Evolutionary conservation across 139 green algal species (phyloP), one percentile per base, ranked within the genome.

Genomic region (Coelastrella sp.): DNA sequence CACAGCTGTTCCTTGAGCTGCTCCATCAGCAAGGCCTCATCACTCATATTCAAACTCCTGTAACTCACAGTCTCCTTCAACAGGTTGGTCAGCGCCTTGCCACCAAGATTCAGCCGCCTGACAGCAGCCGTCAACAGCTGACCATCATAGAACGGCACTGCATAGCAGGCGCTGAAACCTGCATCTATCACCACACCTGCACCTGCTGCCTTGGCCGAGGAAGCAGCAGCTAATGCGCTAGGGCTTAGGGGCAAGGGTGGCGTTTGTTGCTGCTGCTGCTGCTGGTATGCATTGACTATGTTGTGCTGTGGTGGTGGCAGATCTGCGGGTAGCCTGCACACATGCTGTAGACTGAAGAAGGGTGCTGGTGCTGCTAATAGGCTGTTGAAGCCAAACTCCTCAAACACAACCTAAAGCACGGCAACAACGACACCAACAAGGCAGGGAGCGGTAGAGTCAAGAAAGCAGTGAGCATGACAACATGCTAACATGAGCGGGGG

Each of bases 51-150:
- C 21, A 98, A 90, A 35, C 86, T 91, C 72, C 91, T 91, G 92
- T 96, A 98, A 11, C 92, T 97, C 21, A 99, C 94, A 11, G 98
- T 73, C 90, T 99, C 97, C 83, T 99, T 99, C 45, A 99, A 89
- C 81, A 96, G 95, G 89, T 99, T 99, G 25, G 97, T 99, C 64
- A 99, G 90, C n/a, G 92, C 92, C 89, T 99, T 99, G 88, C 97
- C 97, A 3, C 97, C 97, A n/a, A 99, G 64, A 83, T 98, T 94
- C 6, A 99, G 91, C n/a, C 97, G 93, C 63, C 90, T 85, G 5
- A 98, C 88, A 2, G 79, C 95, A 21, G 27, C 35, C n/a, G 85
- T 53, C 71, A 88, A 57, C 53, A 88, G 60, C 85, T 91, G 88
- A 0, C 88, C 88, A 63, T 93, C 84, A 78, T 91, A 94, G 51